Percentiles rank a stretch among this genome's conserved stretches.
phyloP scores from a whole-genome alignment of 768 basidiomycete genomes.

The Pisolithus tinctorius region DNA sequence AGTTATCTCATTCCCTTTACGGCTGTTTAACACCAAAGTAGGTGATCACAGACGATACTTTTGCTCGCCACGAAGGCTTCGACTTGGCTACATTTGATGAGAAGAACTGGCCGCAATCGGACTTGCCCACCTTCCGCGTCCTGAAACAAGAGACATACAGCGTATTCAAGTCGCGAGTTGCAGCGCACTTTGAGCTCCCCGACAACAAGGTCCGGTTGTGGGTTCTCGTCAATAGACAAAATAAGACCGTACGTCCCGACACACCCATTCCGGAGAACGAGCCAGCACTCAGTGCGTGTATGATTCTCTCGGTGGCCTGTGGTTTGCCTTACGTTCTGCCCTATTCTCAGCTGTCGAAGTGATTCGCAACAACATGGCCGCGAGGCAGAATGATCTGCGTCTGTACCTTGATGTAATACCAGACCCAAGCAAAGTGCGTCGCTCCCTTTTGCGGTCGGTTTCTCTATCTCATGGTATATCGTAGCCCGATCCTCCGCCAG shows the following conservation, averaged over 20 bases:
- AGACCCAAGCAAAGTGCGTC: slow-evolving; percentile 64
- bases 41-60: slow-evolving; percentile 97
- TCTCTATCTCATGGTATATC: slow-evolving; percentile 1
- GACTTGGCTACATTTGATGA: slow-evolving; percentile 97
- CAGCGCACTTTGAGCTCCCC: slow-evolving; percentile 78
- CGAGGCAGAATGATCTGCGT: slow-evolving; percentile 88
- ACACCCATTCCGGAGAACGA: slow-evolving; percentile 95
- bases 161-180: slow-evolving; percentile 88
- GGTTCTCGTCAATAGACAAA: slow-evolving; percentile 98
- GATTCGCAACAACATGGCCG: slow-evolving; percentile 97
- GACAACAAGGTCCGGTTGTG: slow-evolving; percentile 90
- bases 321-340: slow-evolving; percentile 3
- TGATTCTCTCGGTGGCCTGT: not conserved
- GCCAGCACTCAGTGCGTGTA: slow-evolving; percentile 71
- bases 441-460: not conserved
- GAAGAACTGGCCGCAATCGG: slow-evolving; percentile 93
- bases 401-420: slow-evolving; percentile 89
- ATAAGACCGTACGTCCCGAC: slow-evolving; percentile 98
- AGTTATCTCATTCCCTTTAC: not conserved
- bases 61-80: slow-evolving; percentile 92
- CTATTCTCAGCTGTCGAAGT: slow-evolving; percentile 74
- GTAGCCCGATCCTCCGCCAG: slow-evolving; percentile 67
- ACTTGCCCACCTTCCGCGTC: slow-evolving; percentile 90
- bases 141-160: slow-evolving; percentile 90
- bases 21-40: slow-evolving; percentile 16